Conservation (phyloP, 2,329 filamentous ascomycete species). For the Davidsoniella neocaledoniae region DNA sequence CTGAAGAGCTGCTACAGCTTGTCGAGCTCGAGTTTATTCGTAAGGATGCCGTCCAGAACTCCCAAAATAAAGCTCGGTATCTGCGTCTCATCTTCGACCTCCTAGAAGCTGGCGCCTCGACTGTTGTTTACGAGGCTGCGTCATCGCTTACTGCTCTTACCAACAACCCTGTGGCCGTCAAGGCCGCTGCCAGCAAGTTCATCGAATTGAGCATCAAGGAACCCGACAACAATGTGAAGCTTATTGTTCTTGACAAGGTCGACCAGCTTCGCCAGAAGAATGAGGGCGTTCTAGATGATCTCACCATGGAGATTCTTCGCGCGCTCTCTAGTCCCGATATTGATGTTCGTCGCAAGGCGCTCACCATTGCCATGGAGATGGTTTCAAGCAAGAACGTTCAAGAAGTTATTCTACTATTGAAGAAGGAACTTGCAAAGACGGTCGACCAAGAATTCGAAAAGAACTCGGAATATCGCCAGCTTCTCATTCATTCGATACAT, state of each 20-base stretch:
- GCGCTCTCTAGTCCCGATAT: constrained; percentile 92
- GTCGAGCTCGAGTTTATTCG: constrained; percentile 94
- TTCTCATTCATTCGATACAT: constrained; percentile 93
- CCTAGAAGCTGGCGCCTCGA: constrained; percentile 80
- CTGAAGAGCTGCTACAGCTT: constrained; percentile 83
- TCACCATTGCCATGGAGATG: constrained; percentile 87
- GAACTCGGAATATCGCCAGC: constrained; percentile 84
- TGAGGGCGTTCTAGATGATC: constrained; percentile 77
- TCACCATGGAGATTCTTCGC: constrained; percentile 92
- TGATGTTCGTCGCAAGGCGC: constrained; percentile 82
- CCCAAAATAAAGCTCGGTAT: constrained; percentile 91
- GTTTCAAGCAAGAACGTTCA: constrained; percentile 98
- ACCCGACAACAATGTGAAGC: constrained; percentile 96
- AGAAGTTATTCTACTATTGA: constrained; percentile 85
- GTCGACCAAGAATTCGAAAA: constrained; percentile 98
- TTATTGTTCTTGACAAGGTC: constrained; percentile 91
- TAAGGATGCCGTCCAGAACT: constrained; percentile 89
- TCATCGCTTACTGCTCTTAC: constrained; percentile 88
- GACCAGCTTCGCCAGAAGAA: constrained; percentile 76
- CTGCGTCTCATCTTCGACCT: constrained; percentile 91
- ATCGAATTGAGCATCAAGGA: constrained; percentile 96
- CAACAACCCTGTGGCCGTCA: constrained; percentile 92
- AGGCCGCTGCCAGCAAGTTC: constrained; percentile 88
- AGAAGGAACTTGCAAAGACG: constrained; percentile 95
- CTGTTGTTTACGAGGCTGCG: constrained; percentile 92